Evolutionary conservation across 305 asterid species (phyloP), one percentile per base, ranked within the genome.

Genomic region (Striga hermonthica): DNA sequence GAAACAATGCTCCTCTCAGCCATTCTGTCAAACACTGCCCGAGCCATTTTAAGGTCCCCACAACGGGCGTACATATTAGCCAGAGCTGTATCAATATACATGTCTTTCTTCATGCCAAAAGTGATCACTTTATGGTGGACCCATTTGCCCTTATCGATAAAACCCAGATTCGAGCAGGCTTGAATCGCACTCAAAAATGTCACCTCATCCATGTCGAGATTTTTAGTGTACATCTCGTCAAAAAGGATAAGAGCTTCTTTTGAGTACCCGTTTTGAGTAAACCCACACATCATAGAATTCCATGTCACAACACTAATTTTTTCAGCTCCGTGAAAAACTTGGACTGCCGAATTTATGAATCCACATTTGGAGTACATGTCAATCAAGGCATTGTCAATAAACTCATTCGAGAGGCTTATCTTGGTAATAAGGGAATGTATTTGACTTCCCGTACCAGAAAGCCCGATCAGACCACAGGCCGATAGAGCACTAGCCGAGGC

Each of bases 241-340:
- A 86, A 91, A 43, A 91, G 86, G 16, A 65, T 15, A 2, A 88
- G 70, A 53, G 92, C 86, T 80, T 84, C 86, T n/a, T 75, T 68
- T 14, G 83, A 78, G 76, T 70, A 79, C 22, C 96, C 94, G 40
- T 88, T 88, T 58, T 79, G 95, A 22, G 76, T 77, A 61, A 88
- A 79, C 44, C 98, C 94, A 68, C 87, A 86, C 71, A 91, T 82
- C 85, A 91, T 83, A 63, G 89, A 80, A 68, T 89, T 91, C 98
- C 96, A 88, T 9, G 90, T 67, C 11, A 88, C 85, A 12, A 82
- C 84, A 22, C 84, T 75, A 66, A 56, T 72, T 44, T 67, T 69
- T 55, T 41, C 69, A 58, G 75, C 10, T 16, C 66, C 82, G 1
- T 65, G 65, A 57, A 91, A 91, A 68, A 84, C 61, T 66, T 67